Percentiles rank a stretch among this genome's conserved stretches.
Conservation (phyloP, 108 stramenopile species). For the Cyclotella cryptica region DNA sequence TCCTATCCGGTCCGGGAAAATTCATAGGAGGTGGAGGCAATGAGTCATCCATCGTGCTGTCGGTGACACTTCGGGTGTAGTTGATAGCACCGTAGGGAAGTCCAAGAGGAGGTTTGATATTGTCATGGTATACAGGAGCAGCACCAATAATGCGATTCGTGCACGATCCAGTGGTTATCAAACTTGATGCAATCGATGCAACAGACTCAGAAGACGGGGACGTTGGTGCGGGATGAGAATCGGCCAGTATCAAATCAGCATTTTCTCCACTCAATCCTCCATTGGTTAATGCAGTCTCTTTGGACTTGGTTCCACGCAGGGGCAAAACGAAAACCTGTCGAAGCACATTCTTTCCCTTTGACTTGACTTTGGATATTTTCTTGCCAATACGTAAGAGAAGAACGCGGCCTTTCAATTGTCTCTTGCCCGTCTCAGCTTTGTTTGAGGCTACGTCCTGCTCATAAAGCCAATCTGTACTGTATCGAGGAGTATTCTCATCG, state of each 20-base stretch:
- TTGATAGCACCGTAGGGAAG: slow-evolving; percentile 36
- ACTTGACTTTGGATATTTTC: slow-evolving; percentile 43
- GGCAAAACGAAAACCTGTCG: slow-evolving; percentile 19
- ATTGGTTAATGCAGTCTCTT: neutral
- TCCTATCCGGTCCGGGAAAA: neutral
- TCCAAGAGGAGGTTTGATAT: neutral
- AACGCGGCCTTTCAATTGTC: slow-evolving; percentile 45
- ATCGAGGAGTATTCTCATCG: neutral
- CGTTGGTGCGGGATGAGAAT: slow-evolving; percentile 3
- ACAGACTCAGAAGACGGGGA: slow-evolving; percentile 43
- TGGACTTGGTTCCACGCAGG: neutral
- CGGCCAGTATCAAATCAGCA: slow-evolving; percentile 8
- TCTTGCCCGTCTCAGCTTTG: slow-evolving; percentile 6
- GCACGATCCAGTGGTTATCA: slow-evolving; percentile 22
- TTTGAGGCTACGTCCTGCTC: neutral
- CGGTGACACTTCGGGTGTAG: slow-evolving; percentile 33
- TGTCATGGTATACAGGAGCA: slow-evolving; percentile 10
- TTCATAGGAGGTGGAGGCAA: slow-evolving; percentile 33
- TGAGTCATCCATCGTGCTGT: slow-evolving; percentile 24
- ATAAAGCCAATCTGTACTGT: slow-evolving; percentile 2
- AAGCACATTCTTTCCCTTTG: slow-evolving; percentile 34
- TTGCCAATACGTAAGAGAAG: slow-evolving; percentile 39
- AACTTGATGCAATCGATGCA: slow-evolving; percentile 37
- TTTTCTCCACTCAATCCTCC: neutral
- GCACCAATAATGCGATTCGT: slow-evolving; percentile 39